Evolutionary conservation across 371 early-diverging fungal species (phyloP).

Genomic region (Mortierella sp.): DNA sequence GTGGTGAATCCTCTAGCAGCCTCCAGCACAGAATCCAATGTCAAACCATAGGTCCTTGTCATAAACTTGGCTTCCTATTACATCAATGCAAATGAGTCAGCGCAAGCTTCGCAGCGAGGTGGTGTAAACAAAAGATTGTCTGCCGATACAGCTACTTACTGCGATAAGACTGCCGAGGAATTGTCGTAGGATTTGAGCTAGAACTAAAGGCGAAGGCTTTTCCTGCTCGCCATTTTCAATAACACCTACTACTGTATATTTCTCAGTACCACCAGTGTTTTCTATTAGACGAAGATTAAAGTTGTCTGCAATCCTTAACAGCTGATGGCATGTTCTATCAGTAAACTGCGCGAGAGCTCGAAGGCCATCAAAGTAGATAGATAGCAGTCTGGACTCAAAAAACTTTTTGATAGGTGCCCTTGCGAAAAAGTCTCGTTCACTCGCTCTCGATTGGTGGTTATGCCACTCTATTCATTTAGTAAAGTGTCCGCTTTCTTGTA

Average conservation of each 20-base stretch:
- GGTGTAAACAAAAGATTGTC: background rate
- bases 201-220: constrained; percentile 10
- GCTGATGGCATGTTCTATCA: constrained; percentile 32
- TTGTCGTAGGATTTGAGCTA: constrained; percentile 26
- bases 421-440: constrained; percentile 53
- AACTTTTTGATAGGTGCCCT: constrained; percentile 46
- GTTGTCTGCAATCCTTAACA: constrained; percentile 29
- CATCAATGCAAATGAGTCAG: background rate
- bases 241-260: background rate
- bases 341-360: constrained; percentile 37
- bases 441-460: constrained; percentile 48
- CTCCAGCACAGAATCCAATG: constrained; percentile 38
- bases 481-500: too few relatives aligned
- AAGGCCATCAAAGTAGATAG: constrained; percentile 41
- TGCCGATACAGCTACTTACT: constrained; percentile 10
- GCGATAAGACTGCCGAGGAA: constrained; percentile 43
- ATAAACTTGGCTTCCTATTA: constrained; percentile 32
- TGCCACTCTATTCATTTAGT: constrained; percentile 41
- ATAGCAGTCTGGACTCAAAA: constrained; percentile 42
- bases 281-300: constrained; percentile 27
- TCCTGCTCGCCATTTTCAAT: background rate
- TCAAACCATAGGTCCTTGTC: constrained; percentile 20
- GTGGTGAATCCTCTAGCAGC: constrained; percentile 43
- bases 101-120: background rate
- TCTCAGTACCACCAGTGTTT: constrained; percentile 8